A percentile compares a stretch with the other conserved stretches of the same genome.
These are phyloP conservation scores for Tetrahymena malaccensis DNA, from an alignment of 73 alveolate genomes.

Conservation along the genomic window DNA sequence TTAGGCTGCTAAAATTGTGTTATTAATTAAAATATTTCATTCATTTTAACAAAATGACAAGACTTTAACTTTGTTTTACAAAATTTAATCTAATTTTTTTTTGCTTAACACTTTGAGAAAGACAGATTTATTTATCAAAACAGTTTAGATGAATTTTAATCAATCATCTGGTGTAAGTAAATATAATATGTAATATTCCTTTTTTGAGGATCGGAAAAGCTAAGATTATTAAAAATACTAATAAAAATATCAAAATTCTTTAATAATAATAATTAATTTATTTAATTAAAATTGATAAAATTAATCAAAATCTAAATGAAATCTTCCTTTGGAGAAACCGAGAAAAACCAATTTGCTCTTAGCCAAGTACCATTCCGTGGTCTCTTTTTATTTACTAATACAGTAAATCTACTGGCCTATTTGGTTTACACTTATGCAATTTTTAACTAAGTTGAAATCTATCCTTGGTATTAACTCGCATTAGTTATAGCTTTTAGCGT, in stretches of 20 bases:
- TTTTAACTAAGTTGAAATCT: not conserved
- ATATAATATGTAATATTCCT: too few relatives aligned
- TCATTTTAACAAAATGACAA: too few relatives aligned
- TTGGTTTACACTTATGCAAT: not conserved
- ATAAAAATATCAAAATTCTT: not conserved
- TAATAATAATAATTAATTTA: too few relatives aligned
- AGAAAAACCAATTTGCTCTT: not conserved
- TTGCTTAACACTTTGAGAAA: too few relatives aligned
- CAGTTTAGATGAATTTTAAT: not conserved
- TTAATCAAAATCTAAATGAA: not conserved
- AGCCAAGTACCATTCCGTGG: not conserved
- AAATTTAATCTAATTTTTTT: not conserved
- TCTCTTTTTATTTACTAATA: not conserved
- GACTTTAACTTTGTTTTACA: too few relatives aligned
- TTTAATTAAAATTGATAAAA: not conserved
- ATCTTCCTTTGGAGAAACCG: not conserved
- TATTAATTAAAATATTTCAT: too few relatives aligned
- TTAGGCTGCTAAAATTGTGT: too few relatives aligned
- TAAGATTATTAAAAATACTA: too few relatives aligned
- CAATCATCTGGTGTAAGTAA: not conserved
- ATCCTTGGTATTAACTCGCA: not conserved
- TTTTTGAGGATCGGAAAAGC: not conserved
- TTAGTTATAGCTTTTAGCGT: not conserved
- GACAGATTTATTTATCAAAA: too few relatives aligned
- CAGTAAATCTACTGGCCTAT: not conserved